Percentiles rank a stretch among this genome's conserved stretches.
Evolutionary conservation across 2,329 filamentous ascomycete genomes (phyloP).

Genomic region (Diplodia mutila): DNA sequence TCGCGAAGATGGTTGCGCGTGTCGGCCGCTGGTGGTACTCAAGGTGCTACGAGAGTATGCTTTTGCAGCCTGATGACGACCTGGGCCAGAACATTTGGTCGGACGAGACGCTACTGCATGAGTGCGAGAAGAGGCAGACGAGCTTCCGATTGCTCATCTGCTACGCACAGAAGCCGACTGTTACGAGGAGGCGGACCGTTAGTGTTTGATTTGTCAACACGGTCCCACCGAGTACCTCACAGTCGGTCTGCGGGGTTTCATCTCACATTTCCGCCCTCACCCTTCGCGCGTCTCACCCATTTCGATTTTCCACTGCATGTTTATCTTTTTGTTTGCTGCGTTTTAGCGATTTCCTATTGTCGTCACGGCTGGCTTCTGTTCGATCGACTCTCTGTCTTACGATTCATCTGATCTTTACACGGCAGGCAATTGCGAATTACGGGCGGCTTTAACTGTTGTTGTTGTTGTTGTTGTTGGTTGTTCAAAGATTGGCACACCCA

Average conservation of each 20-base stretch:
- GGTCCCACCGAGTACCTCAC: not conserved
- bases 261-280: not conserved
- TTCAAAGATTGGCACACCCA: constrained; percentile 6
- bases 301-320: not conserved
- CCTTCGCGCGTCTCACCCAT: not conserved
- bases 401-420: not conserved
- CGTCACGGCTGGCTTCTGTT: not conserved
- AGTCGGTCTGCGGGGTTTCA: not conserved
- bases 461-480: constrained; percentile 3
- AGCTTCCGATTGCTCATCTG: constrained; percentile 91
- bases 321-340: constrained; percentile 1
- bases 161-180: constrained; percentile 77
- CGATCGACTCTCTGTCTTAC: not conserved
- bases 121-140: constrained; percentile 85
- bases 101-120: constrained; percentile 72
- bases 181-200: constrained; percentile 52
- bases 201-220: constrained; percentile 46
- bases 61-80: not conserved
- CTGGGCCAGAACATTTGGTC: constrained; percentile 73
- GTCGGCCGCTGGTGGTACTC: constrained; percentile 98
- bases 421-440: constrained; percentile 2
- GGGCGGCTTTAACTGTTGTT: constrained; percentile 7
- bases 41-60: constrained; percentile 77
- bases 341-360: constrained; percentile 6
- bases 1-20: constrained; percentile 87